These are phyloP conservation scores for Cercospora sesami DNA, from an alignment of 2,329 filamentous ascomycete genomes.

Conservation along the genomic window DNA sequence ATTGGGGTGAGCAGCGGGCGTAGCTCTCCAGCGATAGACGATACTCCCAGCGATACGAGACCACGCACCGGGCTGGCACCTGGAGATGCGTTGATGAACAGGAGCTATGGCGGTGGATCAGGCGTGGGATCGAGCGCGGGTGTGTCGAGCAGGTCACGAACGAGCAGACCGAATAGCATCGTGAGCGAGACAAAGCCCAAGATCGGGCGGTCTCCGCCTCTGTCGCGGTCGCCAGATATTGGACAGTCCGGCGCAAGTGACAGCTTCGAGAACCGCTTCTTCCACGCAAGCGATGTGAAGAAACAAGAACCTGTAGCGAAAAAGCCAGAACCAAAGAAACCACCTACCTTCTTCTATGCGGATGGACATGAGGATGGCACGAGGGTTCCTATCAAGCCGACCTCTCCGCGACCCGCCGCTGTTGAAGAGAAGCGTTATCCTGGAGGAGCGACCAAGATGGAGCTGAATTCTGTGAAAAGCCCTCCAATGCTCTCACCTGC, in stretches of 20 bases:
- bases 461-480: slow-evolving; percentile 26
- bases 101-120: slow-evolving; percentile 23
- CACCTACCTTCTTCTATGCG: slow-evolving; percentile 53
- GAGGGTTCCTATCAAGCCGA: slow-evolving; percentile 41
- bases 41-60: slow-evolving; percentile 21
- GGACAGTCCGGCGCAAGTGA: slow-evolving; percentile 12
- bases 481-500: slow-evolving; percentile 39
- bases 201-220: slow-evolving; percentile 33
- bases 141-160: slow-evolving; percentile 13
- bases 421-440: slow-evolving; percentile 30
- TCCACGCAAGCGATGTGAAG: slow-evolving; percentile 78
- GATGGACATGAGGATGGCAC: slow-evolving; percentile 49
- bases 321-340: slow-evolving; percentile 46
- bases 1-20: slow-evolving; percentile 56
- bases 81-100: slow-evolving; percentile 20
- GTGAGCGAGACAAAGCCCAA: slow-evolving; percentile 36
- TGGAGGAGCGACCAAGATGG: slow-evolving; percentile 27
- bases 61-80: slow-evolving; percentile 14
- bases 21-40: slow-evolving; percentile 51
- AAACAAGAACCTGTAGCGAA: slow-evolving; percentile 35
- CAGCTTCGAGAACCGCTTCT: slow-evolving; percentile 68
- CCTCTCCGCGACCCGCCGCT: slow-evolving; percentile 42
- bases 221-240: slow-evolving; percentile 40
- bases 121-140: slow-evolving; percentile 16
- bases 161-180: slow-evolving; percentile 41